These are phyloP conservation scores for Trifolium fragiferum DNA, from an alignment of 306 rosid species.

Conservation along the genomic window DNA sequence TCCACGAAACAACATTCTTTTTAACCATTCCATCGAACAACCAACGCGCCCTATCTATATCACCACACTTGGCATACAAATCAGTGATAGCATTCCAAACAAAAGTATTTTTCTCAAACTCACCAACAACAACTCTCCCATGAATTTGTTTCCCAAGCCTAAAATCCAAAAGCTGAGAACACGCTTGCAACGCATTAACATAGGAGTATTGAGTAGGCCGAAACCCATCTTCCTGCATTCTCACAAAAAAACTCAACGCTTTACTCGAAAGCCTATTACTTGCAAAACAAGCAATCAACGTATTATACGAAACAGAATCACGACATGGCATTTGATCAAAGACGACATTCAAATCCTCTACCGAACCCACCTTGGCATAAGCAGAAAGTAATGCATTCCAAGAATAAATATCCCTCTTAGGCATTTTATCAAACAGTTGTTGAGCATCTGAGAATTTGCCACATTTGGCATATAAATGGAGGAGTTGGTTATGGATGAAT, in stretches of 20 bases:
- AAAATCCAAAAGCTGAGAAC: constrained; percentile 57
- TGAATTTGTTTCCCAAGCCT: constrained; percentile 67
- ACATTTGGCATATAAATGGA: constrained; percentile 56
- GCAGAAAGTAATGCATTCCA: constrained; percentile 71
- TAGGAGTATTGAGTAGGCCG: constrained; percentile 55
- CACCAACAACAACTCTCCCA: constrained; percentile 50
- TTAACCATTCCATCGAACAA: constrained; percentile 52
- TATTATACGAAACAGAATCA: constrained; percentile 65
- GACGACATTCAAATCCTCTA: constrained; percentile 42
- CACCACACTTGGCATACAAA: constrained; percentile 58
- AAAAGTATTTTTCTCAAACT: constrained; percentile 43
- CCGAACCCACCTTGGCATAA: constrained; percentile 46
- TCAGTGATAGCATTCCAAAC: constrained; percentile 50
- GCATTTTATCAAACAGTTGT: constrained; percentile 61
- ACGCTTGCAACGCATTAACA: constrained; percentile 65
- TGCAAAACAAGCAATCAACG: constrained; percentile 56
- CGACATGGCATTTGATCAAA: constrained; percentile 63
- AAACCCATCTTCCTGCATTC: constrained; percentile 63
- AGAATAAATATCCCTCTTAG: constrained; percentile 58
- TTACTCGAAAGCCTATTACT: constrained; percentile 48
- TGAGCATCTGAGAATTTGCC: constrained; percentile 60
- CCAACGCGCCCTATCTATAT: constrained; percentile 50
- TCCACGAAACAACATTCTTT: constrained; percentile 61
- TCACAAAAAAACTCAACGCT: constrained; percentile 50
- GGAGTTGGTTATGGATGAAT: constrained; percentile 66